phyloP scores from a whole-genome alignment of 768 basidiomycete genomes.

The Phlebiopsis flavidoalba region DNA sequence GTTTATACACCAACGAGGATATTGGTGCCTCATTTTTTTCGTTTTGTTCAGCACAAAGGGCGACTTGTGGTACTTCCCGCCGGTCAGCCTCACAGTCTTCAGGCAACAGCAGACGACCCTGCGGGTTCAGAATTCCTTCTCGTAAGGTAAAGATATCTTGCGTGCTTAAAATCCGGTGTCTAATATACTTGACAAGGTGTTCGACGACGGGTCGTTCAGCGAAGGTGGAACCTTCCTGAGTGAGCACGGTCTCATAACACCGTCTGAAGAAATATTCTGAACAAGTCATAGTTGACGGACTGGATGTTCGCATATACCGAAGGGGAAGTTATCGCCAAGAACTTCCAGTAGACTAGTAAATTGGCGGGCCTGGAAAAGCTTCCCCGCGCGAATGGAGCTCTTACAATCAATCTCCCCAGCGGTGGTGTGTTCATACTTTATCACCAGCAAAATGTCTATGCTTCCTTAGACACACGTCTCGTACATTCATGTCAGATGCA shows the following conservation, averaged over 20 bases:
- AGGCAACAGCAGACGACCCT: conserved; percentile 25
- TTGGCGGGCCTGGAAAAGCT: conserved; percentile 27
- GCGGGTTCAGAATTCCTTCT: conserved; percentile 30
- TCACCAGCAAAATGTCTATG: too few relatives aligned
- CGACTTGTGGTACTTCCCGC: conserved; percentile 32
- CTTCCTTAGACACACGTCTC: neutral
- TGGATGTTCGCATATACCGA: conserved; percentile 28
- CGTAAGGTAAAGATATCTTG: conserved; percentile 11
- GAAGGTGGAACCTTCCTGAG: conserved; percentile 31
- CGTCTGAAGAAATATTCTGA: conserved; percentile 3
- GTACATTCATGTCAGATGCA: conserved; percentile 13
- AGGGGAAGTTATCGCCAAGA: conserved; percentile 34
- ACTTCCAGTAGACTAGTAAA: conserved; percentile 24
- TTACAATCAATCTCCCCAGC: conserved; percentile 31
- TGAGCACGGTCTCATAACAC: conserved; percentile 13
- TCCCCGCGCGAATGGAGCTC: too few relatives aligned
- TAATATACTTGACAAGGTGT: conserved; percentile 19
- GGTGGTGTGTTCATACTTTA: too few relatives aligned
- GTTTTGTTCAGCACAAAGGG: conserved; percentile 21
- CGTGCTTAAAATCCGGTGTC: neutral
- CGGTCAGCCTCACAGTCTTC: conserved; percentile 34
- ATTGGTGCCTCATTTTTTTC: too few relatives aligned
- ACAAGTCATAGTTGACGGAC: conserved; percentile 23
- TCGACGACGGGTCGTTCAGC: conserved; percentile 36
- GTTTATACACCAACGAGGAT: too few relatives aligned